These are phyloP conservation scores for Brassica carinata DNA, from an alignment of 345 rosid genomes.

Conservation along the genomic window DNA sequence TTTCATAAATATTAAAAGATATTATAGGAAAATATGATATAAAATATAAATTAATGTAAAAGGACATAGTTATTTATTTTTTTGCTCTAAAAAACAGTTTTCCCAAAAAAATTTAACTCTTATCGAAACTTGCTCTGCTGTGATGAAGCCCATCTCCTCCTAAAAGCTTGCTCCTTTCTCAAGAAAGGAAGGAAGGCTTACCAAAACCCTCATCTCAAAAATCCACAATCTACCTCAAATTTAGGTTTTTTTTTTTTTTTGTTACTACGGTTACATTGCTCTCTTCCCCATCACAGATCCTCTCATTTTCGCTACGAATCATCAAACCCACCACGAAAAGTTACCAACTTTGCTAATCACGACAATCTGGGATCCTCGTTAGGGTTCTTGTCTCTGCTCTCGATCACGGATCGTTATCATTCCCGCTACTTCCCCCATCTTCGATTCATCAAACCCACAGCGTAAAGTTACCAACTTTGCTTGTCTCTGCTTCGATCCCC, in stretches of 20 bases:
- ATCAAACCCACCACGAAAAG: background rate
- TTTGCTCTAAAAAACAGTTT: too few species aligned
- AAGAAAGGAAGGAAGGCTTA: conserved; percentile 25
- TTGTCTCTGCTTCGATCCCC: background rate
- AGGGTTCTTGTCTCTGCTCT: conserved; percentile 24
- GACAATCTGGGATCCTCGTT: background rate
- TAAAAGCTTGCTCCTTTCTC: background rate
- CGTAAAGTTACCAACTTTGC: too few species aligned
- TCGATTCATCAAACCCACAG: too few species aligned
- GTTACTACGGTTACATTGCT: conserved; percentile 31
- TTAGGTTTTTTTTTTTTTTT: conserved; percentile 4
- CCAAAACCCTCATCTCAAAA: conserved; percentile 29
- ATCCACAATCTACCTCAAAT: background rate
- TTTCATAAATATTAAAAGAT: too few species aligned
- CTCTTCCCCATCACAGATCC: conserved; percentile 17
- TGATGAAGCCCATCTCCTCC: background rate
- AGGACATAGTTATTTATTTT: too few species aligned
- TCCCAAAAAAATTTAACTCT: background rate
- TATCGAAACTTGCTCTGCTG: conserved; percentile 11
- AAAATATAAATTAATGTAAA: too few species aligned
- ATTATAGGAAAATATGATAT: too few species aligned
- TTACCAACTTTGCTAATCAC: background rate
- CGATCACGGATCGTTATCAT: too few species aligned
- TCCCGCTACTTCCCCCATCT: too few species aligned
- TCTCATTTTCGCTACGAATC: conserved; percentile 1